These are phyloP conservation scores for Geranium brycei DNA, from an alignment of 345 rosid genomes.

Conservation along the genomic window DNA sequence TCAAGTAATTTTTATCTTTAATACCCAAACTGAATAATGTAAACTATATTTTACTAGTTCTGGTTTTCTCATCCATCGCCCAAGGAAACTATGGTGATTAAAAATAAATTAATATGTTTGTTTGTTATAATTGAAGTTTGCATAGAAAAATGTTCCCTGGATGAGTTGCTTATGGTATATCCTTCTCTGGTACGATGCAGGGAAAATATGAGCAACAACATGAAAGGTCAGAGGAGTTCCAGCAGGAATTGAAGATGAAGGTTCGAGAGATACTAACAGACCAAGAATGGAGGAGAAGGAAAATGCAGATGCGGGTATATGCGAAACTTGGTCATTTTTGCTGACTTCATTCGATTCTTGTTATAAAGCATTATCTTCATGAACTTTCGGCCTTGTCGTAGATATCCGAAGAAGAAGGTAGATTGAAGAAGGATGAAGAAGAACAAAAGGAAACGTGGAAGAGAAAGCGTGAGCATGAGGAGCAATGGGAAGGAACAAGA, in stretches of 20 bases:
- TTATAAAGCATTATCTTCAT: conserved; percentile 1
- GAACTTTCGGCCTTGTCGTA: conserved; percentile 8
- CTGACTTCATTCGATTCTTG: conserved; percentile 3
- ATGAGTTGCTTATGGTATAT: not conserved
- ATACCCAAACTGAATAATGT: too few relatives aligned
- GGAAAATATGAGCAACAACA: conserved; percentile 72
- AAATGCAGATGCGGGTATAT: conserved; percentile 93
- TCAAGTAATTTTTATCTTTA: too few relatives aligned
- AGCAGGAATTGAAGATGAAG: conserved; percentile 65
- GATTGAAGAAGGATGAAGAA: conserved; percentile 94
- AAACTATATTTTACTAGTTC: too few relatives aligned
- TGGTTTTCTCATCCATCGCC: too few relatives aligned
- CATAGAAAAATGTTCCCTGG: too few relatives aligned
- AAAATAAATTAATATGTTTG: too few relatives aligned
- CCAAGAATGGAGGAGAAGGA: conserved; percentile 98
- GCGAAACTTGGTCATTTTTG: conserved; percentile 13
- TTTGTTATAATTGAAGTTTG: too few relatives aligned
- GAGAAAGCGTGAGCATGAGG: conserved; percentile 95
- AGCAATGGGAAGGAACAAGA: conserved; percentile 99
- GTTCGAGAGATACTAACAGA: conserved; percentile 82
- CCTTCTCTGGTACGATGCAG: conserved; percentile 18
- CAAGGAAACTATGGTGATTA: too few relatives aligned
- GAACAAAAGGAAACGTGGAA: conserved; percentile 95
- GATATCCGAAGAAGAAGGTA: conserved; percentile 98
- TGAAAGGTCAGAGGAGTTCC: conserved; percentile 71